Conservation (phyloP, 2,329 filamentous ascomycete species). For the Fusarium fracticaudum region DNA sequence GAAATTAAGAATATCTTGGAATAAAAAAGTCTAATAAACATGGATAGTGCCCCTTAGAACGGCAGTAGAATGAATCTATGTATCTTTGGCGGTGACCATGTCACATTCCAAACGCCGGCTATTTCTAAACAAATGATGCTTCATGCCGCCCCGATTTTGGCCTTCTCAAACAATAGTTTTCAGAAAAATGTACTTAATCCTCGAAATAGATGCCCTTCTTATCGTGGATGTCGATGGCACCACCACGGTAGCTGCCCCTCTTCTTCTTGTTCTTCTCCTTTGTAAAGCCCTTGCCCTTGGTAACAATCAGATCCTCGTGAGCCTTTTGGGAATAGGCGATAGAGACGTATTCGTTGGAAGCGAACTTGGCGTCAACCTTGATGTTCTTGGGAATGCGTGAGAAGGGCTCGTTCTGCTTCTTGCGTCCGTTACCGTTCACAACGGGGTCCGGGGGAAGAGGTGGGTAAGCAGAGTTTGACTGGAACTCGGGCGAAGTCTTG, state of each 20-base stretch:
- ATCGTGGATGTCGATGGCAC: conserved; percentile 82
- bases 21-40: neutral
- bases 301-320: conserved; percentile 87
- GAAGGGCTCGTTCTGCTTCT: conserved; percentile 74
- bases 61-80: conserved; percentile 24
- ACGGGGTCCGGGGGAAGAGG: conserved; percentile 64
- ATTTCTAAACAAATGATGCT: conserved; percentile 30
- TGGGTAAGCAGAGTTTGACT: conserved; percentile 51
- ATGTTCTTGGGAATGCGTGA: conserved; percentile 78
- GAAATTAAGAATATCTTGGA: neutral
- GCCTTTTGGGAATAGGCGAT: conserved; percentile 92
- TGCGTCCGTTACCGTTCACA: conserved; percentile 46
- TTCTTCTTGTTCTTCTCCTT: conserved; percentile 99
- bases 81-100: conserved; percentile 24
- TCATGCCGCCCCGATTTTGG: neutral
- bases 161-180: neutral
- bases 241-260: conserved; percentile 89
- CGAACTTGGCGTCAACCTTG: conserved; percentile 72
- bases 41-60: neutral
- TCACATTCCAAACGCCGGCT: conserved; percentile 42
- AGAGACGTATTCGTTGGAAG: conserved; percentile 82
- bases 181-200: conserved; percentile 62
- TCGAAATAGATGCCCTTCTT: conserved; percentile 96
- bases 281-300: conserved; percentile 95
- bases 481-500: conserved; percentile 55